phyloP scores from a whole-genome alignment of 257 asterid genomes.

The Solanum verrucosum region DNA sequence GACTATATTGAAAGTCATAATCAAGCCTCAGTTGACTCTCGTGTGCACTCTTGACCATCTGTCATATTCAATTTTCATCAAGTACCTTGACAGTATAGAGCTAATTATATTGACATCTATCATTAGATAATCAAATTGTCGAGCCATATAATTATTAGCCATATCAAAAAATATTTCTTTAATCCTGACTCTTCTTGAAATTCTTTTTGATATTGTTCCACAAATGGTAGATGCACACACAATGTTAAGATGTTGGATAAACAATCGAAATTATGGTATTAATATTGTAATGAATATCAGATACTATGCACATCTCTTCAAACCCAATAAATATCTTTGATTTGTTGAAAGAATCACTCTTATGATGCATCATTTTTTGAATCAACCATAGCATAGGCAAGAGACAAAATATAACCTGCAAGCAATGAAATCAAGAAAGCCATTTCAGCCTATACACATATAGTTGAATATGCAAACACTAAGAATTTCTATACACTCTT shows the following conservation, averaged over 20 bases:
- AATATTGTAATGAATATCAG: not conserved
- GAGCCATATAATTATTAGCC: not conserved
- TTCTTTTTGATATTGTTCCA: not conserved
- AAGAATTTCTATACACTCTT: not conserved
- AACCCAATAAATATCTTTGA: not conserved
- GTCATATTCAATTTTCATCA: not conserved
- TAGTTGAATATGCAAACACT: not conserved
- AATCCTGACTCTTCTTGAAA: not conserved
- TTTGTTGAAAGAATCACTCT: not conserved
- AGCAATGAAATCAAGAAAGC: not conserved
- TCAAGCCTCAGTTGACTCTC: not conserved
- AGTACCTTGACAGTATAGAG: not conserved
- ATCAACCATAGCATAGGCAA: not conserved
- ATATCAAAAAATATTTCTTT: not conserved
- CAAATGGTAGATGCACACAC: not conserved
- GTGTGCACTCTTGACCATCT: not conserved
- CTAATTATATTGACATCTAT: not conserved
- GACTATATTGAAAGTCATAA: not conserved
- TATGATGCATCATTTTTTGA: not conserved
- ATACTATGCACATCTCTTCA: not conserved
- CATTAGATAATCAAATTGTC: not conserved
- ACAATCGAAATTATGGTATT: not conserved
- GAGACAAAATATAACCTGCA: not conserved
- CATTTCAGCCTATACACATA: not conserved
- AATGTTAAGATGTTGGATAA: not conserved